phyloP scores from a whole-genome alignment of 768 basidiomycete species.

The Lentinula edodes region DNA sequence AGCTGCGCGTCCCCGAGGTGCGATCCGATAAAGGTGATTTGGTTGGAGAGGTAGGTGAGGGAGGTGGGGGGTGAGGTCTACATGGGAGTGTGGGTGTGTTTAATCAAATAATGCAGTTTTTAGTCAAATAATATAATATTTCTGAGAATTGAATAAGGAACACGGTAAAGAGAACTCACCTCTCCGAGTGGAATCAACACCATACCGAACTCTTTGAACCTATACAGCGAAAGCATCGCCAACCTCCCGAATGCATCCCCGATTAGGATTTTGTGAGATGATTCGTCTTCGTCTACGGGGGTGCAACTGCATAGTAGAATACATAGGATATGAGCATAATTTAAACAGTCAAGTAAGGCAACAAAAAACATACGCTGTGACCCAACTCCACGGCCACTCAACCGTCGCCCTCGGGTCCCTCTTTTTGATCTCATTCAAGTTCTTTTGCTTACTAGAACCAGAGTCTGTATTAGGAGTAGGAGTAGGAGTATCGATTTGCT shows the following conservation, averaged over 20 bases:
- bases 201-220: conserved; percentile 35
- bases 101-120: too few species aligned
- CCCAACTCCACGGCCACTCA: conserved; percentile 73
- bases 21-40: conserved; percentile 74
- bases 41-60: conserved; percentile 66
- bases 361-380: conserved; percentile 52
- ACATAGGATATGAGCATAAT: neutral
- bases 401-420: conserved; percentile 51
- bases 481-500: conserved; percentile 33
- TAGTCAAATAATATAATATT: too few species aligned
- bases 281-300: conserved; percentile 42
- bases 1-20: conserved; percentile 80
- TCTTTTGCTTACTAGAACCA: conserved; percentile 49
- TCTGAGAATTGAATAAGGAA: neutral
- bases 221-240: conserved; percentile 44
- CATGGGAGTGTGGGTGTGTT: too few species aligned
- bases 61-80: conserved; percentile 70
- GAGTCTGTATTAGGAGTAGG: too few species aligned
- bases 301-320: conserved; percentile 38
- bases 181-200: conserved; percentile 67
- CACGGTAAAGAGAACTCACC: conserved; percentile 28
- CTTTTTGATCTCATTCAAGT: conserved; percentile 45
- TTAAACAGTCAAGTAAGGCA: neutral
- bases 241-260: conserved; percentile 71
- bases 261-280: conserved; percentile 45